Percentiles rank a stretch among this genome's conserved stretches.
Evolutionary conservation across 225 moss, liverwort and hornwort genomes (phyloP).

Genomic region (Neckera pumila): DNA sequence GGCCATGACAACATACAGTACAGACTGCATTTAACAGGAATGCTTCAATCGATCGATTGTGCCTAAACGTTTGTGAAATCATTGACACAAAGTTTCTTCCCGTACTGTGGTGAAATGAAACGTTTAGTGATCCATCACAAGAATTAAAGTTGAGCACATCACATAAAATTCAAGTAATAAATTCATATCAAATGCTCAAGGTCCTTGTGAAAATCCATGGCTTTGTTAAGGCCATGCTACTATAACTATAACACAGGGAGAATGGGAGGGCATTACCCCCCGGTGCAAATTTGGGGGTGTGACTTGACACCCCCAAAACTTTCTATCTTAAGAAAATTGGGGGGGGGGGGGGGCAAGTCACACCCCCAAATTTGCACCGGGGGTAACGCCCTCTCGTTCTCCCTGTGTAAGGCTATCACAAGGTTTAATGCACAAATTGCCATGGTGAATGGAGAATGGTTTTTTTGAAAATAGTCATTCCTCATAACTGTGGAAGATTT

Average conservation of each 20-base stretch:
- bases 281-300: too few relatives aligned
- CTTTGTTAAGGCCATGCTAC: too few relatives aligned
- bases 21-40: not conserved
- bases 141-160: not conserved
- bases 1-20: not conserved
- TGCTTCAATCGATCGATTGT: not conserved
- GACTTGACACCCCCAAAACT: too few relatives aligned
- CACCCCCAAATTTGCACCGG: too few relatives aligned
- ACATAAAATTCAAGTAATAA: not conserved
- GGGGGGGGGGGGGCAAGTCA: too few relatives aligned
- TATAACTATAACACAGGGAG: too few relatives aligned
- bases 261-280: too few relatives aligned
- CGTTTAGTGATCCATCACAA: not conserved
- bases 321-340: too few relatives aligned
- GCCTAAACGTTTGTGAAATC: not conserved
- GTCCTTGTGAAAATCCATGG: not conserved
- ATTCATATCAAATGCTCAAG: not conserved
- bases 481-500: not conserved
- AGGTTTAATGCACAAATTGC: not conserved
- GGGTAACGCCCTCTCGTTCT: too few relatives aligned
- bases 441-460: not conserved
- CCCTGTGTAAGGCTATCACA: not conserved
- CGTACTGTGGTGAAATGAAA: not conserved
- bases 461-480: not conserved
- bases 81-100: not conserved